Conservation (phyloP, 2,329 filamentous ascomycete species). For the Drechslerella coelobrocha region DNA sequence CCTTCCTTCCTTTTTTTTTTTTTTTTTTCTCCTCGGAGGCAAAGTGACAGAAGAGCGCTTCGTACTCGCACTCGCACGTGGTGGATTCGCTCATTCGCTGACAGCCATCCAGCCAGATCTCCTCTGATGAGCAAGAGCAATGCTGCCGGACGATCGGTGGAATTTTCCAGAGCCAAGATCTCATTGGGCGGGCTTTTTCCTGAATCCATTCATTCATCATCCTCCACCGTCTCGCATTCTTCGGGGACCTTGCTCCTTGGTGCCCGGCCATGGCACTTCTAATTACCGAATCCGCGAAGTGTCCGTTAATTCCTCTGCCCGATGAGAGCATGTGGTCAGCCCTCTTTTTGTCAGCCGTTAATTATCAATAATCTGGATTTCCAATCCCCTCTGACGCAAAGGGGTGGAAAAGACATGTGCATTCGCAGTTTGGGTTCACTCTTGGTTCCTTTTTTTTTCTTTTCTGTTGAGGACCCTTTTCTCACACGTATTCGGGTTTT, state of each 20-base stretch:
- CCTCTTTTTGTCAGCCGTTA: conserved; percentile 36
- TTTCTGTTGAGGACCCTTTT: conserved; percentile 26
- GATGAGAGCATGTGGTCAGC: conserved; percentile 9
- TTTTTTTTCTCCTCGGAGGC: conserved; percentile 7
- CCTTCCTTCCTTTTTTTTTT: background rate
- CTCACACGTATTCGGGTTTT: too few species aligned
- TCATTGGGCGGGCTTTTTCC: conserved; percentile 1
- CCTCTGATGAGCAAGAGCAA: conserved; percentile 13
- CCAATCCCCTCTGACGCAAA: conserved; percentile 42
- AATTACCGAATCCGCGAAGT: too few species aligned
- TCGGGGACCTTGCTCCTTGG: conserved; percentile 1
- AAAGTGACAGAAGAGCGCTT: conserved; percentile 16
- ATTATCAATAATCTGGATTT: conserved; percentile 46
- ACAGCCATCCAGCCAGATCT: background rate
- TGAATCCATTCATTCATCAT: conserved; percentile 17
- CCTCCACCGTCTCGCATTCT: conserved; percentile 12
- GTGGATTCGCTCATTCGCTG: conserved; percentile 2
- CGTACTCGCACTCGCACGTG: background rate
- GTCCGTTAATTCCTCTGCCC: conserved; percentile 9
- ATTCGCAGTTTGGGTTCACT: background rate
- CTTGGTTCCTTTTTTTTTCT: conserved; percentile 16
- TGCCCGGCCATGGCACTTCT: background rate
- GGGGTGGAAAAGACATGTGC: conserved; percentile 3
- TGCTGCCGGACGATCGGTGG: conserved; percentile 18
- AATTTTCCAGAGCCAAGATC: conserved; percentile 42